Evolutionary conservation across 108 stramenopile species (phyloP), one percentile per base, ranked within the genome.

Genomic region (Nitzschia sp.): DNA sequence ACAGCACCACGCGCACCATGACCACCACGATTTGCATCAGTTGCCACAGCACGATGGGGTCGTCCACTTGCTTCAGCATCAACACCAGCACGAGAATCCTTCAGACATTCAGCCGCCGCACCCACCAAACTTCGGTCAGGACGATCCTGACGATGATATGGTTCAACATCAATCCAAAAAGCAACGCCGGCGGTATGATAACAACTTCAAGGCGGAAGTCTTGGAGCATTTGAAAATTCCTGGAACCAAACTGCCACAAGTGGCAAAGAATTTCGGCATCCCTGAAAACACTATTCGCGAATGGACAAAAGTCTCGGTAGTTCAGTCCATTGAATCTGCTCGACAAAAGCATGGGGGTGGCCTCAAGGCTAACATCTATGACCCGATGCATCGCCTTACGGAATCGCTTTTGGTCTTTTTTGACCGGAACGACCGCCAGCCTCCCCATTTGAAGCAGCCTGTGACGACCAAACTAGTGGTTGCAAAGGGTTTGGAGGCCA

Each of bases 251-350:
- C 33, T 76, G 21, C 67, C 68, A 45, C 55, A 47, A 23, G 53
- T 69, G 15, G 66, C 75, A 13, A 62, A 54, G 31, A 58, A 68
- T 15, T 76, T 54, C 47, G 61, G 55, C 1, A 68, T 76, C 0
- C 75, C 75, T 0, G 68, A 76, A 29, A 76, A 76, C 46, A 76
- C 75, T 2, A 36, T 76, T 27, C 56, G 75, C 46, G 75, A 76
- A 54, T 76, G 75, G 75, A 68, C 60, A 3, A 68, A 69, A 35
- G 57, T 60, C 21, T 59, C 60, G 0, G 68, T 63, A 2, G 75
- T 57, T 0, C 60, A 61, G 21, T 66, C 64, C 32, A 76, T 69
- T 25, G 68, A 69, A 62, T 8, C 17, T 1, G 75, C 75, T 18
- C 68, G 68, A 30, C 8, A 46, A 27, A 64, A 61, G 24, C 68